Evolutionary conservation across 139 green algal genomes (phyloP), one percentile per base, ranked within the genome.

Genomic region (Trebouxia sp.): DNA sequence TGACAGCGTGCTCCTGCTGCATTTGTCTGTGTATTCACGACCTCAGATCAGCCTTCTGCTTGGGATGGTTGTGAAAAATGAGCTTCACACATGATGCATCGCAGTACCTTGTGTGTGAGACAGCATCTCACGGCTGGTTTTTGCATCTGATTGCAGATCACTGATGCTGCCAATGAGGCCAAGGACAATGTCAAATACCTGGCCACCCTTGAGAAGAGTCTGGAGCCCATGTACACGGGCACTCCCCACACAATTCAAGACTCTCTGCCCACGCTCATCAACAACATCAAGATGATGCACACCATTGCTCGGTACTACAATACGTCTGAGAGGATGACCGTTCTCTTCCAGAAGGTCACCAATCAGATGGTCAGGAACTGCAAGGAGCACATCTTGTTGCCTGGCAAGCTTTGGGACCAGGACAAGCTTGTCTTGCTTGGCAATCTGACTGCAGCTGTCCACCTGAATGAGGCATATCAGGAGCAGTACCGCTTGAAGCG

Each of bases 141-240:
- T n/a, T n/a, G n/a, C n/a, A n/a, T n/a, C n/a, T n/a, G n/a, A n/a
- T 10, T 65, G 62, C 32, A 72, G 62, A 72, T 72, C 12, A 72
- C 62, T 41, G 94, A 98, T 77, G 94, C 91, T 0, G 90, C 90
- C 32, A 95, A 95, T n/a, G 94, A 98, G 87, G 90, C 93, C 35
- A 95, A 95, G 86, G 94, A 97, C 83, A 98, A 97, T 43, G 91
- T 97, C 51, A 96, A 96, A 87, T 98, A 97, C 88, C 88, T 98
- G 47, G 83, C 85, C 37, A 97, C 93, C 6, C 85, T 98, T 83
- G 93, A 97, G 84, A 92, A 91, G 83, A 89, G 85, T 45, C 78
- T 97, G 65, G 94, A 96, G 90, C 88, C 92, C 22, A 91, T 97
- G 87, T 96, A 94, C 85, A 83, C 58, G 0, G 89, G 88, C 62